phyloP scores from a whole-genome alignment of 2,329 filamentous ascomycete genomes.

The Juglanconis juglandina region DNA sequence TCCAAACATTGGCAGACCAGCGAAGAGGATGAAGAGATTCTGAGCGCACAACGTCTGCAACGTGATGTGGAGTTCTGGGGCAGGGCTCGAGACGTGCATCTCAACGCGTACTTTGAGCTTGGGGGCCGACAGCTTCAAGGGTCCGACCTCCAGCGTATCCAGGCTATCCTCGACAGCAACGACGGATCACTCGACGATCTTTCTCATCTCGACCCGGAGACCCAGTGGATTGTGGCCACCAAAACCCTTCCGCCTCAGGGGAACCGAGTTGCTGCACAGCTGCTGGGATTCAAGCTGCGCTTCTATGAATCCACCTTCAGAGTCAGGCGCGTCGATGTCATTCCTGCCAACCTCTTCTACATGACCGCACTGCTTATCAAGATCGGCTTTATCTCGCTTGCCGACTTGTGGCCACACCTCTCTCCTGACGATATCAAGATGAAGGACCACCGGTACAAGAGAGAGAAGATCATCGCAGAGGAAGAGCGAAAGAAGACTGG shows the following conservation, averaged over 20 bases:
- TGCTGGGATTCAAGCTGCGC: conserved; percentile 93
- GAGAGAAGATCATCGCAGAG: conserved; percentile 73
- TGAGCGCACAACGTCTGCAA: conserved; percentile 53
- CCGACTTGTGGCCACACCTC: conserved; percentile 87
- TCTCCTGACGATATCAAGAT: conserved; percentile 83
- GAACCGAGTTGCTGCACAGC: conserved; percentile 87
- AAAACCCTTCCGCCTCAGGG: conserved; percentile 79
- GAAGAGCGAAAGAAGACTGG: conserved; percentile 71
- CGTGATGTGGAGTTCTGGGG: conserved; percentile 81
- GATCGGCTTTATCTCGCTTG: conserved; percentile 90
- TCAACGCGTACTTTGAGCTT: conserved; percentile 86
- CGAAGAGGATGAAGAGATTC: conserved; percentile 64
- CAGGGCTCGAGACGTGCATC: conserved; percentile 68
- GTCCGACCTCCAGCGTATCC: conserved; percentile 47
- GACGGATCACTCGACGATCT: conserved; percentile 35
- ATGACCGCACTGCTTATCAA: conserved; percentile 91
- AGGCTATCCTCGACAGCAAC: conserved; percentile 37
- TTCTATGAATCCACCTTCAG: conserved; percentile 82
- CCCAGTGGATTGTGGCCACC: conserved; percentile 76
- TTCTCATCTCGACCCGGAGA: conserved; percentile 53
- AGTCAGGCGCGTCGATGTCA: conserved; percentile 63
- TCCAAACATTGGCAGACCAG: conserved; percentile 60
- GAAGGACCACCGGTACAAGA: conserved; percentile 66
- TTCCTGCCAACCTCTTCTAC: conserved; percentile 91
- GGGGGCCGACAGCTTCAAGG: conserved; percentile 67